Evolutionary conservation across 2,329 filamentous ascomycete species (phyloP).

Genomic region (Cordyceps pruinosa): DNA sequence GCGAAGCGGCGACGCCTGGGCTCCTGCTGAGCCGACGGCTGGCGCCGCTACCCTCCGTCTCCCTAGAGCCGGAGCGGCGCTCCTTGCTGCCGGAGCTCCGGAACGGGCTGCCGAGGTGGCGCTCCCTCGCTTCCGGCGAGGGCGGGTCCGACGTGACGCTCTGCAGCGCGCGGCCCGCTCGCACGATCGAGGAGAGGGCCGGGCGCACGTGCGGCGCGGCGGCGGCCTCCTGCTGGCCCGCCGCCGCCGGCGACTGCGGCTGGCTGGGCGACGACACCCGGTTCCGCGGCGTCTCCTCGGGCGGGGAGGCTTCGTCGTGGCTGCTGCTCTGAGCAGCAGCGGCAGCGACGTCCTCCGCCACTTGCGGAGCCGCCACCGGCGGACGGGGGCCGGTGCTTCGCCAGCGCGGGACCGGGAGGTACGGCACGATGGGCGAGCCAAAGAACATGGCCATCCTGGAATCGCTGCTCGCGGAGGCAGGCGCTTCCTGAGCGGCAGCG

Average conservation of each 20-base stretch:
- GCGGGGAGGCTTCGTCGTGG: constrained; percentile 13
- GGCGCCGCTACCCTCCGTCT: constrained; percentile 21
- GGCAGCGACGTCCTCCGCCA: too few species aligned
- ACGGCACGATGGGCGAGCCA: background rate
- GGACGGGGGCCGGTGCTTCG: too few species aligned
- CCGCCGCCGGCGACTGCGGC: constrained; percentile 26
- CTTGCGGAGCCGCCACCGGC: background rate
- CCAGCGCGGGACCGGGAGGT: too few species aligned
- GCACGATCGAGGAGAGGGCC: constrained; percentile 50
- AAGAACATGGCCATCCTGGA: background rate
- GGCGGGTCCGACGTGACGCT: constrained; percentile 53
- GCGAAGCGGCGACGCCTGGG: constrained; percentile 24
- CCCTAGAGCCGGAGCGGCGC: constrained; percentile 23
- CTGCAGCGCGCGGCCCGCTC: constrained; percentile 49
- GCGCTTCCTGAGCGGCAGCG: background rate
- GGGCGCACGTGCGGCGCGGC: constrained; percentile 32
- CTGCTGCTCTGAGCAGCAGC: background rate
- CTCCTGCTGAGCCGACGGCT: constrained; percentile 24
- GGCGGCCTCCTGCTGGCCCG: constrained; percentile 22
- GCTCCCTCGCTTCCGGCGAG: constrained; percentile 45
- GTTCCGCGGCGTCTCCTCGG: constrained; percentile 30
- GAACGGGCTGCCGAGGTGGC: constrained; percentile 50
- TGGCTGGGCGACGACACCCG: constrained; percentile 32
- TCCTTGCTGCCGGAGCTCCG: constrained; percentile 34
- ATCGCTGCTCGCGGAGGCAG: background rate